Evolutionary conservation across 163 green algal genomes (phyloP).

Genomic region (Chloromonas sp.): DNA sequence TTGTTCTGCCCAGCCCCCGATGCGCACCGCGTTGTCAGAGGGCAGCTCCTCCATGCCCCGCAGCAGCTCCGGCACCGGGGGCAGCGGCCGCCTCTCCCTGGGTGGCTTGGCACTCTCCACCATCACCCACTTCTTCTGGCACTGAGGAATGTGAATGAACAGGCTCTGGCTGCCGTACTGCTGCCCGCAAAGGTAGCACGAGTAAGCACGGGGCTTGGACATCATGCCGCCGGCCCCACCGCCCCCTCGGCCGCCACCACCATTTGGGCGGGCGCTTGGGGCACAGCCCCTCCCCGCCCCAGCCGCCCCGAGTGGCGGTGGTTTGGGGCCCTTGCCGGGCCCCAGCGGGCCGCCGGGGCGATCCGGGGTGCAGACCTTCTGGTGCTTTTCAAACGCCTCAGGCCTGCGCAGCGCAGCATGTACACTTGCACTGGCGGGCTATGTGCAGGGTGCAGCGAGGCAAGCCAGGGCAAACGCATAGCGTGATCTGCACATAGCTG

Average conservation of each 20-base stretch:
- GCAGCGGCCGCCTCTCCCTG: constrained; percentile 34
- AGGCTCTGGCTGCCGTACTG: constrained; percentile 37
- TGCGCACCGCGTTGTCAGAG: constrained; percentile 3
- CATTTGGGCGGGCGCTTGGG: neutral
- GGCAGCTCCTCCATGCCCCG: constrained; percentile 15
- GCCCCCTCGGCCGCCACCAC: neutral
- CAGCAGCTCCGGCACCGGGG: constrained; percentile 25
- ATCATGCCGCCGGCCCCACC: neutral
- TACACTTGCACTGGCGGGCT: no score
- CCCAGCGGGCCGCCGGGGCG: constrained; percentile 35
- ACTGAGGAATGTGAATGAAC: constrained; percentile 51
- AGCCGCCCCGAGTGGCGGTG: neutral
- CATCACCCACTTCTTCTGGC: constrained; percentile 55
- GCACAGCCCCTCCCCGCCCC: no score
- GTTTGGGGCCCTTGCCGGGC: neutral
- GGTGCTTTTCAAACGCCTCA: constrained; percentile 32
- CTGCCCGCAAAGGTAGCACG: constrained; percentile 18
- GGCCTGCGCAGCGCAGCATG: neutral
- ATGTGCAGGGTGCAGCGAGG: no score
- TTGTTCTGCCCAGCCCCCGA: no score
- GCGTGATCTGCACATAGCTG: no score
- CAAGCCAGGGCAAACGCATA: neutral
- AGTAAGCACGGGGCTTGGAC: constrained; percentile 2
- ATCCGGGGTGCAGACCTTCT: constrained; percentile 37
- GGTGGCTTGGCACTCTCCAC: constrained; percentile 29